Base-by-base conservation (phyloP, 169 alveolate genomes). In the Cryptosporidium ubiquitum region DNA sequence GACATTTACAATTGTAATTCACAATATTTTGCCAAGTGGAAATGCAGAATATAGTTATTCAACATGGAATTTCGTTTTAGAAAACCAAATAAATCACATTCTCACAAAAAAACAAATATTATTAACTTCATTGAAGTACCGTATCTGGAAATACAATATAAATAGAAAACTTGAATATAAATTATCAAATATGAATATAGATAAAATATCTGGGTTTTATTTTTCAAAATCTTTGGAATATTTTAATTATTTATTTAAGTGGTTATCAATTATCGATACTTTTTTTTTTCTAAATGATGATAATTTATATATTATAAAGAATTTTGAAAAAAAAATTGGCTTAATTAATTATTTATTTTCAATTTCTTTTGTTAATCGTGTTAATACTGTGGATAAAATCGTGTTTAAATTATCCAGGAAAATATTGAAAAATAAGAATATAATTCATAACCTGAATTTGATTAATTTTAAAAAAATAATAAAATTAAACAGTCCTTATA, bases 61-160 rank as follows among this genome's bases (percentile, higher is more conserved):
- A n/a, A 55, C 49, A n/a, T 73, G 85, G 85, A 55, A 37, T 5
- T 73, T 73, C 12, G 57, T 57, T n/a, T 5, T 73, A 16, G 42
- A 73, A 0, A 73, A 73, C 18, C 35, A n/a, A 73, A 29, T 64
- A 16, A 35, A 64, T 12, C n/a, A 33, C 29, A 1, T 7, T 64
- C 23, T 31, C 12, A 23, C 14, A 64, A 37, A 73, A 18, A 40
- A 58, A 37, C 16, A 58, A 73, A 52, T 73, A 51, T 14, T 57
- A 12, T 2, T 26, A 33, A 26, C 14, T 33, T 51, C 68, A 55
- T 35, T 73, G 29, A 16, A 57, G 14, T 58, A 73, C 52, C 68
- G 85, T 26, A 73, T 73, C 33, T 52, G 55, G 69, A 55, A 58
- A 55, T 73, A 37, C 9, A 37, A 73, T 10, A 51, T 73, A 5